phyloP scores from a whole-genome alignment of 352 stramenopile genomes.

The Phytopythium oedochilum region DNA sequence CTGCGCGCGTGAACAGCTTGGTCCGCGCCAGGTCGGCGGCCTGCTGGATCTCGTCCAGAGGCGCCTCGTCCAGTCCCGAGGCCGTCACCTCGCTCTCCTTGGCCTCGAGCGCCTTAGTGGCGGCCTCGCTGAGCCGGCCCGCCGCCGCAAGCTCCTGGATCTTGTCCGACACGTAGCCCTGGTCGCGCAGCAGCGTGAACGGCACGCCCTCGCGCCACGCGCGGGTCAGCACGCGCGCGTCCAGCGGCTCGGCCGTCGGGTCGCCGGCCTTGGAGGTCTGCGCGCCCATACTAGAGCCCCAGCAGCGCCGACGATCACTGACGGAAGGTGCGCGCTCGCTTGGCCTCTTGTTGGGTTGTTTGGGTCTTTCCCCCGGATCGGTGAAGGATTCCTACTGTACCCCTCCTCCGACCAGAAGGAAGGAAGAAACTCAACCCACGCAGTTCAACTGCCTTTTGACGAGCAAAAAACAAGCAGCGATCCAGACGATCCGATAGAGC shows the following conservation, averaged over 20 bases:
- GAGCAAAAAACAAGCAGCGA: background rate
- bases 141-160: slow-evolving; percentile 39
- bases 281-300: slow-evolving; percentile 14
- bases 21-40: slow-evolving; percentile 46
- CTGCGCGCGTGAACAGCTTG: slow-evolving; percentile 38
- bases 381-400: too few relatives aligned
- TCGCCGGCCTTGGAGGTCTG: slow-evolving; percentile 15
- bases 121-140: background rate
- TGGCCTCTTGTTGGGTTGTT: background rate
- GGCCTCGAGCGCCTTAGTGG: slow-evolving; percentile 4
- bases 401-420: background rate
- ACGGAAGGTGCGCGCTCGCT: too few relatives aligned
- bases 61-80: slow-evolving; percentile 45
- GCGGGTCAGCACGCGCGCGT: slow-evolving; percentile 15
- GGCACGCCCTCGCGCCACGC: slow-evolving; percentile 47
- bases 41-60: slow-evolving; percentile 56
- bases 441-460: background rate
- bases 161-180: slow-evolving; percentile 63
- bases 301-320: background rate
- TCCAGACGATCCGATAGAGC: background rate
- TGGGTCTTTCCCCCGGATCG: too few relatives aligned
- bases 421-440: background rate
- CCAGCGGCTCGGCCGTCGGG: slow-evolving; percentile 1
- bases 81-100: slow-evolving; percentile 26
- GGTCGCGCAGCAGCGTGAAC: slow-evolving; percentile 70